Percentiles rank a stretch among this genome's conserved stretches.
Evolutionary conservation across 2,329 filamentous ascomycete genomes (phyloP).

Genomic region (Fonsecaea erecta): DNA sequence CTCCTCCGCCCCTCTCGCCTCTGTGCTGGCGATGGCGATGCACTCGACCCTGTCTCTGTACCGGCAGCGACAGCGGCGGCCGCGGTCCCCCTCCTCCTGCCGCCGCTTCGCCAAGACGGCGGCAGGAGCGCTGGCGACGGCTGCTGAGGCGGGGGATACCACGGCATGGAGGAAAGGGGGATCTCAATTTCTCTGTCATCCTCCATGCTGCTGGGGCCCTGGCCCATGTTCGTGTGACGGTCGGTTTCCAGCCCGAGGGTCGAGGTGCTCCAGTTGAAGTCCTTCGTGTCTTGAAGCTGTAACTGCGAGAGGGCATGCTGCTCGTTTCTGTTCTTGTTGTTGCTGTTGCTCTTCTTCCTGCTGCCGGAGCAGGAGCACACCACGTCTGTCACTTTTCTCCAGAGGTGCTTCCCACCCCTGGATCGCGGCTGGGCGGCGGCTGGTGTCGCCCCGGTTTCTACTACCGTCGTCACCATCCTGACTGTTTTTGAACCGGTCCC

Average conservation of each 20-base stretch:
- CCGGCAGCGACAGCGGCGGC: not conserved
- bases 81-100: not conserved
- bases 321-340: not conserved
- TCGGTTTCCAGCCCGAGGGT: constrained; percentile 12
- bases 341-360: not conserved
- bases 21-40: not conserved
- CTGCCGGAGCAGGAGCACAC: constrained; percentile 7
- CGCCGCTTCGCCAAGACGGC: not conserved
- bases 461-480: constrained; percentile 11
- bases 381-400: constrained; percentile 7
- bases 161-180: constrained; percentile 7
- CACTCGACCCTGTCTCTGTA: not conserved
- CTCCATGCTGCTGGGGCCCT: not conserved
- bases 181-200: constrained; percentile 9
- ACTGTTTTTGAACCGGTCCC: not conserved
- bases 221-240: constrained; percentile 1
- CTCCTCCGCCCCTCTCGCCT: not conserved
- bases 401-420: not conserved
- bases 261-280: constrained; percentile 18
- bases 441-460: constrained; percentile 8
- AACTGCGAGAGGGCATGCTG: not conserved
- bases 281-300: constrained; percentile 2
- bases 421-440: not conserved
- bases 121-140: not conserved
- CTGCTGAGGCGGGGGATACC: not conserved